These are phyloP conservation scores for Colletotrichum tamarilloi DNA, from an alignment of 2,329 filamentous ascomycete genomes.

Conservation along the genomic window DNA sequence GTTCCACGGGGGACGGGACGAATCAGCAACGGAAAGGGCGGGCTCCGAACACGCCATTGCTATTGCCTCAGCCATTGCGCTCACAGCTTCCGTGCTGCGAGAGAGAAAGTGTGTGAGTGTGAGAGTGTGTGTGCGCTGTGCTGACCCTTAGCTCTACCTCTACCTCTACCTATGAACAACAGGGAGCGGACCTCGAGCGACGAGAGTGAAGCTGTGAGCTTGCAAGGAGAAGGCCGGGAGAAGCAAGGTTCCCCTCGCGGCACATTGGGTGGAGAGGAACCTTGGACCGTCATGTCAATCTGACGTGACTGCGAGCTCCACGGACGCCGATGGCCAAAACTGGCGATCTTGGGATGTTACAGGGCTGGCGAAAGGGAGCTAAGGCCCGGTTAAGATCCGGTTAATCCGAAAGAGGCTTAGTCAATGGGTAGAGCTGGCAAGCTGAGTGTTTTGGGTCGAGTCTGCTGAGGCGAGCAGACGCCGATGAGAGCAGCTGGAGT, in stretches of 20 bases:
- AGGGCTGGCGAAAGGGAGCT: slow-evolving; percentile 22
- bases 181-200: slow-evolving; percentile 22
- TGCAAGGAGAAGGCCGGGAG: neutral
- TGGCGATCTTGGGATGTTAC: slow-evolving; percentile 24
- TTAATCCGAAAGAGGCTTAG: slow-evolving; percentile 15
- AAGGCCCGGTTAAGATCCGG: slow-evolving; percentile 27
- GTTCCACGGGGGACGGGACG: slow-evolving; percentile 14
- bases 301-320: slow-evolving; percentile 33
- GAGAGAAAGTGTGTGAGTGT: neutral
- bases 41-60: slow-evolving; percentile 31
- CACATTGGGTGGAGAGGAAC: slow-evolving; percentile 22
- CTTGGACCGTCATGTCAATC: slow-evolving; percentile 26
- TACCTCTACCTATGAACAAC: neutral
- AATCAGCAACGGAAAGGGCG: slow-evolving; percentile 33
- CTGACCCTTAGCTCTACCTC: neutral
- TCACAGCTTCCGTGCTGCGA: neutral
- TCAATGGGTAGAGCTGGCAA: neutral
- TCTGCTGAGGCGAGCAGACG: neutral
- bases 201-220: slow-evolving; percentile 17
- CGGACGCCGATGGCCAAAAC: neutral
- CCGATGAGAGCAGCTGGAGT: neutral
- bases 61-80: slow-evolving; percentile 10
- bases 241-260: slow-evolving; percentile 29
- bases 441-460: neutral
- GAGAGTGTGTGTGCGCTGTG: neutral